phyloP scores from a whole-genome alignment of 2,329 filamentous ascomycete species.

The Exophiala bonariae region DNA sequence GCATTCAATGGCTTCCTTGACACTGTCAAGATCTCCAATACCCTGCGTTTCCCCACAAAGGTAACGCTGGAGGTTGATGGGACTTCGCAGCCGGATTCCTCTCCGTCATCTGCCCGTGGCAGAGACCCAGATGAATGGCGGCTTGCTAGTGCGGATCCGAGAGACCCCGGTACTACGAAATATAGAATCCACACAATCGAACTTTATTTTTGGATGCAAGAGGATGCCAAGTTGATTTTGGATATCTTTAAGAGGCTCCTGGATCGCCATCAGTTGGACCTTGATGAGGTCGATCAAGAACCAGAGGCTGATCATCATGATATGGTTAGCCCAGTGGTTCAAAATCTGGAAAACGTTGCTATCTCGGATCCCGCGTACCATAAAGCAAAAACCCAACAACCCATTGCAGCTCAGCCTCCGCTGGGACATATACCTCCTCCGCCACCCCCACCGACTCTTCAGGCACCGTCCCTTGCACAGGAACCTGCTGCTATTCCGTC shows the following conservation, averaged over 20 bases:
- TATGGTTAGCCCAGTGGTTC: slow-evolving; percentile 59
- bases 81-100: slow-evolving; percentile 29
- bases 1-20: slow-evolving; percentile 61
- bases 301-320: slow-evolving; percentile 20
- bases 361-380: slow-evolving; percentile 54
- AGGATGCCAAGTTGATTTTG: slow-evolving; percentile 58
- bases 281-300: slow-evolving; percentile 44
- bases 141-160: slow-evolving; percentile 53
- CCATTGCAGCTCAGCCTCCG: slow-evolving; percentile 22
- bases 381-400: slow-evolving; percentile 41
- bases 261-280: slow-evolving; percentile 45
- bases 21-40: slow-evolving; percentile 54
- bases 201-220: slow-evolving; percentile 63
- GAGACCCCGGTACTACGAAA: slow-evolving; percentile 54
- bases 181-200: slow-evolving; percentile 62
- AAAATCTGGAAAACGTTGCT: slow-evolving; percentile 62
- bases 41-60: slow-evolving; percentile 59
- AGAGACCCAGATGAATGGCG: slow-evolving; percentile 54
- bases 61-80: slow-evolving; percentile 58
- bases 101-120: slow-evolving; percentile 27
- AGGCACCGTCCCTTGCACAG: slow-evolving; percentile 4
- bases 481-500: slow-evolving; percentile 5
- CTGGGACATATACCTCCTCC: slow-evolving; percentile 23
- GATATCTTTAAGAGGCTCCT: slow-evolving; percentile 43
- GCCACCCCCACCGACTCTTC: slow-evolving; percentile 19